These are phyloP conservation scores for Pulveroboletus sp. DNA, from an alignment of 1,284 basidiomycete species.

Conservation along the genomic window DNA sequence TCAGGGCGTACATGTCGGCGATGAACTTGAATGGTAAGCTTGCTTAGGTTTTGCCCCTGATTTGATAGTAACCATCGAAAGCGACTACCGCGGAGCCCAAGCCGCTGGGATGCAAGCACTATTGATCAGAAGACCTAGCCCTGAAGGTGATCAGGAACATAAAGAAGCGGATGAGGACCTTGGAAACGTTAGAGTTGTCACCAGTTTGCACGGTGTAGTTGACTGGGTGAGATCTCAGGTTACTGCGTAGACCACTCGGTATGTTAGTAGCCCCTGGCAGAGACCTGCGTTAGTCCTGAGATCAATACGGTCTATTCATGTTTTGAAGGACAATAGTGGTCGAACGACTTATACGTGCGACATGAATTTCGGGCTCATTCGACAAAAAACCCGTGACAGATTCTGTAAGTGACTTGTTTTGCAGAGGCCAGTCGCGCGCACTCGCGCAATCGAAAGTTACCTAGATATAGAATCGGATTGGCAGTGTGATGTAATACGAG, in stretches of 20 bases:
- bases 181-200: slow-evolving; percentile 41
- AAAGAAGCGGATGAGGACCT: slow-evolving; percentile 47
- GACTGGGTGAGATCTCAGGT: slow-evolving; percentile 27
- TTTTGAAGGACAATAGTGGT: no score
- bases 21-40: slow-evolving; percentile 63
- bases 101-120: slow-evolving; percentile 60
- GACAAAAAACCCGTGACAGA: no score
- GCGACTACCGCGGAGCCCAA: slow-evolving; percentile 69
- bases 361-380: no score
- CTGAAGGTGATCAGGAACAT: slow-evolving; percentile 50
- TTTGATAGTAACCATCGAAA: slow-evolving; percentile 32
- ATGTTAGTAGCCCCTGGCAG: neutral
- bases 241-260: slow-evolving; percentile 2
- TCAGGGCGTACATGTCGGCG: slow-evolving; percentile 69
- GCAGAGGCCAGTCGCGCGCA: no score
- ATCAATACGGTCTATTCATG: no score
- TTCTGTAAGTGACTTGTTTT: no score
- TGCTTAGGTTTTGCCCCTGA: neutral
- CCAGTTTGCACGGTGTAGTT: slow-evolving; percentile 45
- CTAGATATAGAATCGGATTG: no score
- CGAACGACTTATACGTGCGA: no score
- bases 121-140: slow-evolving; percentile 52
- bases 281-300: neutral
- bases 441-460: no score
- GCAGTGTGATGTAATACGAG: no score